Base-by-base conservation (phyloP, 2,329 filamentous ascomycete genomes). In the Fonsecaea erecta region DNA sequence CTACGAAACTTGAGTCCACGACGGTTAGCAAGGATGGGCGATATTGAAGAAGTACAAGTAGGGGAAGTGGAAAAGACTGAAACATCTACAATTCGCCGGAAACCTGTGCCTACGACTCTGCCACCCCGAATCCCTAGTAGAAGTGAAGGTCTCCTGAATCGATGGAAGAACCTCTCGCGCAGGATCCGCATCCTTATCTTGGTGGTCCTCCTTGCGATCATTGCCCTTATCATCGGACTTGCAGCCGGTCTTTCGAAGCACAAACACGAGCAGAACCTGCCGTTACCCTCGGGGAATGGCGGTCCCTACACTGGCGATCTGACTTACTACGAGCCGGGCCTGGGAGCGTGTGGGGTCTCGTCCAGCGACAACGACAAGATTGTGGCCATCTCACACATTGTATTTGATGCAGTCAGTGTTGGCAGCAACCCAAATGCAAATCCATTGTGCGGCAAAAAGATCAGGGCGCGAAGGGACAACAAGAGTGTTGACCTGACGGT, bases 321-420 rank as follows among this genome's bases (percentile, higher is more conserved):
- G 57, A 92, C 89, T 0, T 93, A 88, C 78, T 93, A 90, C 75
- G 78, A 80, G 18, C 85, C 89, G 0, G 85, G 76, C 0, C 81
- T 91, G 3, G 90, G 91, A 12, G 87, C 90, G 0, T 94, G 91
- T 74, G 91, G 90, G 4, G 76, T 83, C 34, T 81, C 77, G 1
- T 86, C 84, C 60, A 76, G 74, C 1, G 79, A 81, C 7, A 76
- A 75, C 7, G 88, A 92, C 63, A 73, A 83, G 63, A 85, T 93
- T 46, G 88, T 85, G 37, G 85, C 91, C 0, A 82, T 94, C 0
- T 89, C 88, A 1, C 85, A 88, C 71, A 73, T 82, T n/a, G 74
- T 90, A 3, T 94, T 86, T 73, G 90, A 93, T 74, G 82, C 85
- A 0, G 80, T 80, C 0, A 75, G 75, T 7, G 82, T 80, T 26